Percentiles rank a stretch among this genome's conserved stretches.
Evolutionary conservation across 805 yeast genomes (phyloP).

Genomic region (Tetrapisispora phaffii): DNA sequence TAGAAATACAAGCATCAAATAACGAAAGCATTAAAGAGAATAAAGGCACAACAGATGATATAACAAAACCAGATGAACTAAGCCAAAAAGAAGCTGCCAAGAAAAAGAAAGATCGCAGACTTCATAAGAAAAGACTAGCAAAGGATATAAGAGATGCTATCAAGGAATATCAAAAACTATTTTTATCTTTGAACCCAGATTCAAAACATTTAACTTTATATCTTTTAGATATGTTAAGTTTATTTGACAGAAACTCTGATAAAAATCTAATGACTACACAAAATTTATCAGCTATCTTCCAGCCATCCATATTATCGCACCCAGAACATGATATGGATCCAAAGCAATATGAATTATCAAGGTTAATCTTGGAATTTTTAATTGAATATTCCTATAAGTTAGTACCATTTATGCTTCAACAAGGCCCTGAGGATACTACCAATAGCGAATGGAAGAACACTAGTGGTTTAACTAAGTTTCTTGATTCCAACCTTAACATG

Average conservation of each 20-base stretch:
- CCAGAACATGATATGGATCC: slow-evolving; percentile 85
- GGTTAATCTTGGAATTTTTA: slow-evolving; percentile 74
- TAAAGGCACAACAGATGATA: slow-evolving; percentile 11
- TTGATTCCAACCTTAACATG: neutral
- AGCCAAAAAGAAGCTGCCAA: slow-evolving; percentile 10
- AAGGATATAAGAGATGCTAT: slow-evolving; percentile 58
- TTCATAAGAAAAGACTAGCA: slow-evolving; percentile 45
- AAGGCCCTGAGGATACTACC: slow-evolving; percentile 2
- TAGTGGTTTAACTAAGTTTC: neutral
- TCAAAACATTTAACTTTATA: slow-evolving; percentile 75
- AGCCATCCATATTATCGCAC: slow-evolving; percentile 85
- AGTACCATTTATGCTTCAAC: slow-evolving; percentile 43
- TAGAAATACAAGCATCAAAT: neutral
- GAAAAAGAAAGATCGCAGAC: slow-evolving; percentile 31
- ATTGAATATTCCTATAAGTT: slow-evolving; percentile 74
- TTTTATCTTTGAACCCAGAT: slow-evolving; percentile 57
- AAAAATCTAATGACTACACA: slow-evolving; percentile 82
- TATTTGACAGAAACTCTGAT: slow-evolving; percentile 65
- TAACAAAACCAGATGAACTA: neutral
- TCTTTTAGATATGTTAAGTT: slow-evolving; percentile 71
- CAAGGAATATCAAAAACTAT: slow-evolving; percentile 55
- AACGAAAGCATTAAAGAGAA: slow-evolving; percentile 4
- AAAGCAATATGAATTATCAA: slow-evolving; percentile 75
- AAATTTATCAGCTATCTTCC: slow-evolving; percentile 89
- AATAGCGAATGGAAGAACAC: neutral